Evolutionary conservation across 2,329 filamentous ascomycete species (phyloP).

Genomic region (Botryosphaeria dothidea): DNA sequence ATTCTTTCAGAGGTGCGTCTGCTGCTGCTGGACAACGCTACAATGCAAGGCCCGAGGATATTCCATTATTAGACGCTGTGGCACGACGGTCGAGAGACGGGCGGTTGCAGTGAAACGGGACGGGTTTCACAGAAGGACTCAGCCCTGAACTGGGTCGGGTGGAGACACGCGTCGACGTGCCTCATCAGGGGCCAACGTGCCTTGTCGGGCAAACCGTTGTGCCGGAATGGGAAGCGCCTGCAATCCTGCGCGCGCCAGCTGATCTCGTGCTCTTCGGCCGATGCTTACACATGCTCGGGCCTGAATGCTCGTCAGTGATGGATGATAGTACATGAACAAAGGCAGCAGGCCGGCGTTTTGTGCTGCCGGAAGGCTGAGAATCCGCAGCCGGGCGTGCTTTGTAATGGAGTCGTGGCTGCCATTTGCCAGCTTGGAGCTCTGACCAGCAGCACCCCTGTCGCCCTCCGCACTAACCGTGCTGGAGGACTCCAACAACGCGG

Average conservation of each 20-base stretch:
- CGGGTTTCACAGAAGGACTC: background rate
- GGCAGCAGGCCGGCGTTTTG: background rate
- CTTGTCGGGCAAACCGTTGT: background rate
- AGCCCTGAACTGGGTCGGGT: background rate
- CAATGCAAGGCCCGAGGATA: constrained; percentile 5
- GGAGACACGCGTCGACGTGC: background rate
- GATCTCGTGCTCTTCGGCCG: background rate
- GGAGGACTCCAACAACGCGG: background rate
- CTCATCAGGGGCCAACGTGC: background rate
- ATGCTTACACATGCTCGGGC: background rate
- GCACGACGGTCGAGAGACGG: background rate
- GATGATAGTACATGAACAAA: background rate
- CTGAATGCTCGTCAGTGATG: background rate
- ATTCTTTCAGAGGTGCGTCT: background rate
- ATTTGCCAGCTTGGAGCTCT: background rate
- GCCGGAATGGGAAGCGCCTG: background rate
- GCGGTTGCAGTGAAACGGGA: constrained; percentile 2
- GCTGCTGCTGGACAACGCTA: background rate
- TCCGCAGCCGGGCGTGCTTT: constrained; percentile 2
- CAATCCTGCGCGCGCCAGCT: background rate
- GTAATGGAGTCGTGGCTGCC: too few relatives aligned
- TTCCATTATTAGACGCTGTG: background rate
- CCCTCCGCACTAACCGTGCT: background rate
- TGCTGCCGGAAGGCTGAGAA: background rate
- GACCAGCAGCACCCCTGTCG: background rate